Base-by-base conservation (phyloP, 352 stramenopile species). In the Halophytophthora polymorphica region DNA sequence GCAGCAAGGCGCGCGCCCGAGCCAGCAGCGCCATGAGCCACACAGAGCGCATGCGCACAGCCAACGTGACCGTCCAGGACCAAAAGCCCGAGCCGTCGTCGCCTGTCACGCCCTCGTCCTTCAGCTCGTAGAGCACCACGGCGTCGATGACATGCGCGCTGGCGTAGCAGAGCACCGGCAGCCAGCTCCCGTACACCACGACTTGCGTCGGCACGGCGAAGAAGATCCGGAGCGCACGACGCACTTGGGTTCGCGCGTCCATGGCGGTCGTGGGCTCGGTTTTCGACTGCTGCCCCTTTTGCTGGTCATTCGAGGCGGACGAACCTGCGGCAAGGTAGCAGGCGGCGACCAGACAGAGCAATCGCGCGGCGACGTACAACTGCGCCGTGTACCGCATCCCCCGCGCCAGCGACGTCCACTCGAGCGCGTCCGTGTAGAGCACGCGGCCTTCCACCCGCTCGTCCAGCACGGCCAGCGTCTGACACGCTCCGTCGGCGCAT, bases 401-500 rank as follows among this genome's bases (percentile, higher is more conserved):
- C 34, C 62, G 74, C 36, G 69, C 73, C 31, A 83, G 64, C 40
- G 68, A 70, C 13, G 60, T 67, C 71, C 71, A 83, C 33, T 83
- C 71, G 18, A 83, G 68, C 19, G 66, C 71, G 44, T 83, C 71
- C 1, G 69, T 83, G 52, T 77, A 76, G 19, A 83, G 60, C 25
- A 83, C 52, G 31, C 69, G 59, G 18, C 71, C 71, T 61, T 80
- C 71, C 18, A 80, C 69, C 8, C 69, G 71, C 29, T 77, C 63
- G 14, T 83, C 71, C 38, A 72, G 58, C 10, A 83, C 18, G 29
- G 48, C 45, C 13, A 53, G 37, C 1, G 71, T 83, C 17, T 39
- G 49, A 35, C 71, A 83, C 8, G 35, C 18, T 11, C 34, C 56
- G 15, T 48, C 50, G 15, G 22, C 45, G 29, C 59, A 77, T 36